A percentile compares a stretch with the other conserved stretches of the same genome.
phyloP scores from a whole-genome alignment of 1,139 yeast genomes.

The Hyphopichia burtonii region DNA sequence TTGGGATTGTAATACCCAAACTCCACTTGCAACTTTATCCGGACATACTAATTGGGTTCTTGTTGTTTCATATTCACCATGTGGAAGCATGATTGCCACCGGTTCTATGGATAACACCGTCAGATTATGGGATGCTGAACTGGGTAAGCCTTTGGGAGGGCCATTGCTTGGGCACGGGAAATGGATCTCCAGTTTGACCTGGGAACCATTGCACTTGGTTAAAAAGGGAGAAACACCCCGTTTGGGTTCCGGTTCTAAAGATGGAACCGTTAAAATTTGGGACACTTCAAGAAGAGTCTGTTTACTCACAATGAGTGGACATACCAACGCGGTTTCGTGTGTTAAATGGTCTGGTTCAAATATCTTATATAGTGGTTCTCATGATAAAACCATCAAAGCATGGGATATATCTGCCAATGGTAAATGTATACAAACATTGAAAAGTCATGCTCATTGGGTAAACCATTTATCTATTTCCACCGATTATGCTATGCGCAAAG shows the following conservation, averaged over 20 bases:
- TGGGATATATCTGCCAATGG: conserved; percentile 85
- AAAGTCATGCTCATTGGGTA: conserved; percentile 97
- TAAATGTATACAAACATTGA: conserved; percentile 72
- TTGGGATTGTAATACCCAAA: conserved; percentile 97
- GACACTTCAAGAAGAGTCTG: conserved; percentile 74
- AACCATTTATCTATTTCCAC: conserved; percentile 91
- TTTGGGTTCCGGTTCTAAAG: conserved; percentile 87
- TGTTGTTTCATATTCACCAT: conserved; percentile 92
- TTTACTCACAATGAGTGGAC: conserved; percentile 78
- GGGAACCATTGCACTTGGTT: conserved; percentile 93
- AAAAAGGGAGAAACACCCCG: conserved; percentile 65
- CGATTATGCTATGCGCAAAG: conserved; percentile 82
- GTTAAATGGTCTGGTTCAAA: conserved; percentile 96
- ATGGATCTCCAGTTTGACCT: conserved; percentile 84
- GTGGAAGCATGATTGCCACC: conserved; percentile 88
- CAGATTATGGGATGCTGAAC: conserved; percentile 79
- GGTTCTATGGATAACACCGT: conserved; percentile 94
- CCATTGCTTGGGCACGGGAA: conserved; percentile 80
- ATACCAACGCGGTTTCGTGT: conserved; percentile 85
- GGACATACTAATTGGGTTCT: conserved; percentile 96
- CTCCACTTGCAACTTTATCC: conserved; percentile 73
- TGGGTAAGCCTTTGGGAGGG: conserved; percentile 74
- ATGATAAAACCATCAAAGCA: conserved; percentile 88
- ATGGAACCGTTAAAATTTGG: conserved; percentile 89
- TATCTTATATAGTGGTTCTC: conserved; percentile 84